Conservation (phyloP, 2,329 filamentous ascomycete genomes). For the Nemania sp. region DNA sequence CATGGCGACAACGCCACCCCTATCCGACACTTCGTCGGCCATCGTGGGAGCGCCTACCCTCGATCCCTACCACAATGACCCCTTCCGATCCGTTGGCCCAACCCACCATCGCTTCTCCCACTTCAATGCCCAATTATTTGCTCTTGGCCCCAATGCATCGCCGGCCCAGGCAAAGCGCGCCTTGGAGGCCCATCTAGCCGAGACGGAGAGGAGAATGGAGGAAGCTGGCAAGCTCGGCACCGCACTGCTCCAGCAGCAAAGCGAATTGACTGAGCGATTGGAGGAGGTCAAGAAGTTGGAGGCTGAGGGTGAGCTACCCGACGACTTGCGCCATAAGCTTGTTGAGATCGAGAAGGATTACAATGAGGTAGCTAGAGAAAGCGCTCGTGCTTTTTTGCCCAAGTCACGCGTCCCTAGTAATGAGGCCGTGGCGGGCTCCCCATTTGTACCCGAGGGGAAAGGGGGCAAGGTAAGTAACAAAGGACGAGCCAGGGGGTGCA, state of each 20-base stretch:
- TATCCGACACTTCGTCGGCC: slow-evolving; percentile 40
- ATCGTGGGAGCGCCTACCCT: slow-evolving; percentile 60
- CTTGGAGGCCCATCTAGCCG: slow-evolving; percentile 89
- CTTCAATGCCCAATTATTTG: slow-evolving; percentile 85
- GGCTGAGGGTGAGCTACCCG: slow-evolving; percentile 80
- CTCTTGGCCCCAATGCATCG: slow-evolving; percentile 79
- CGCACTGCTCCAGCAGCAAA: slow-evolving; percentile 86
- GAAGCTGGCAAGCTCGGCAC: slow-evolving; percentile 89
- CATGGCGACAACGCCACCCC: slow-evolving; percentile 40
- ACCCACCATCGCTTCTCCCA: slow-evolving; percentile 79
- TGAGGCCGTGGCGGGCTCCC: slow-evolving; percentile 66
- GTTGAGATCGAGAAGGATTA: slow-evolving; percentile 93
- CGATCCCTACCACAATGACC: slow-evolving; percentile 60
- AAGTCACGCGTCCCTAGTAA: slow-evolving; percentile 84
- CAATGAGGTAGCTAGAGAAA: slow-evolving; percentile 91
- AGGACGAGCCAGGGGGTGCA: neutral
- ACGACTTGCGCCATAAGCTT: slow-evolving; percentile 85
- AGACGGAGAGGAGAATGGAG: slow-evolving; percentile 91
- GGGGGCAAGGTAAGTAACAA: slow-evolving; percentile 62
- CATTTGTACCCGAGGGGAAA: slow-evolving; percentile 65
- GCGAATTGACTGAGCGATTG: slow-evolving; percentile 82
- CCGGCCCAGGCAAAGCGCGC: slow-evolving; percentile 89
- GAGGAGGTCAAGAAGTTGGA: slow-evolving; percentile 85
- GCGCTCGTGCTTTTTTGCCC: slow-evolving; percentile 85
- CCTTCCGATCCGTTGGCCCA: slow-evolving; percentile 64